These are phyloP conservation scores for Verticillium klebahnii DNA, from an alignment of 2,329 filamentous ascomycete species.

Conservation along the genomic window DNA sequence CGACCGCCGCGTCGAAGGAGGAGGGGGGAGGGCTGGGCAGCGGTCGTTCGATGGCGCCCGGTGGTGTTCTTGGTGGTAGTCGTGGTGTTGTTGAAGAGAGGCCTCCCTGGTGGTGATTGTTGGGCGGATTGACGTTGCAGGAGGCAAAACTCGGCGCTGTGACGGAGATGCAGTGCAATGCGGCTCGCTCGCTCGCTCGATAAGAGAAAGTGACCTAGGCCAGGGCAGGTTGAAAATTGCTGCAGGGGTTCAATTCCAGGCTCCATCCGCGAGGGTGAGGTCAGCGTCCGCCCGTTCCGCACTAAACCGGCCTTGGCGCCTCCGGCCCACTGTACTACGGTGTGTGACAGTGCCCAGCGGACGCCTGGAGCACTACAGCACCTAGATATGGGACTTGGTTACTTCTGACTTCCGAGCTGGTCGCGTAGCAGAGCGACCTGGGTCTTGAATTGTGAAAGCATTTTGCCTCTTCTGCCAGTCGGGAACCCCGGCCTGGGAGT, in stretches of 20 bases:
- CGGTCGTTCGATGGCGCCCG: not conserved
- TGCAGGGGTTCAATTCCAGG: slow-evolving; percentile 2
- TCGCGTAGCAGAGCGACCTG: too few species aligned
- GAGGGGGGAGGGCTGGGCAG: not conserved
- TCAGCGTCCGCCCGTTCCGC: not conserved
- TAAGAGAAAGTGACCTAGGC: not conserved
- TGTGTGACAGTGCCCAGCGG: too few species aligned
- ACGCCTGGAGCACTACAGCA: too few species aligned
- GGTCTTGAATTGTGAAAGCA: too few species aligned
- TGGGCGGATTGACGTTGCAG: not conserved
- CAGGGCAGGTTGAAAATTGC: slow-evolving; percentile 1
- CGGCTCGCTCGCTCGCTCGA: not conserved
- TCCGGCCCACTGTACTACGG: not conserved
- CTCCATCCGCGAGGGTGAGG: not conserved
- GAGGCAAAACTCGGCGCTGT: not conserved
- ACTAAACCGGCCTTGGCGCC: not conserved
- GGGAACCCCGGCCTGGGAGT: too few species aligned
- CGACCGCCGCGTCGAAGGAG: not conserved
- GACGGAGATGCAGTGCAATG: not conserved
- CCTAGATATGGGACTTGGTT: too few species aligned
- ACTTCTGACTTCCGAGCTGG: slow-evolving; percentile 6
- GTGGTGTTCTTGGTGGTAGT: not conserved
- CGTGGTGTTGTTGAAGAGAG: not conserved
- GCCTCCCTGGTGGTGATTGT: not conserved
- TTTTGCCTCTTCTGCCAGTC: too few species aligned